These are phyloP conservation scores for Aspergillus ustus DNA, from an alignment of 2,329 filamentous ascomycete genomes.

Conservation along the genomic window DNA sequence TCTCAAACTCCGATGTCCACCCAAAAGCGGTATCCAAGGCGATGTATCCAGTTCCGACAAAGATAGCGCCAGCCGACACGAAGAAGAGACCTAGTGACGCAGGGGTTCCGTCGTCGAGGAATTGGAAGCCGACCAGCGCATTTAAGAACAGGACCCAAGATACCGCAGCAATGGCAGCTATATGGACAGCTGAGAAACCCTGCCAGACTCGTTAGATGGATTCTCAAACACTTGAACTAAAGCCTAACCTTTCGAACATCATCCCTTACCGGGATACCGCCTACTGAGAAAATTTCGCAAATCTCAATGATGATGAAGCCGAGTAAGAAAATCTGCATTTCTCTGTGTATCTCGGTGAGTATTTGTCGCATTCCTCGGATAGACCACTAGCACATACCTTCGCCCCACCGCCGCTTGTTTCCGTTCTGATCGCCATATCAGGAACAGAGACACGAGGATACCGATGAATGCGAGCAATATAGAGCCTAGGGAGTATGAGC, in stretches of 20 bases:
- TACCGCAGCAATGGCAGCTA: slow-evolving; percentile 86
- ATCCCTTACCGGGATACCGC: slow-evolving; percentile 77
- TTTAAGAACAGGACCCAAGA: slow-evolving; percentile 92
- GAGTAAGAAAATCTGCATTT: slow-evolving; percentile 93
- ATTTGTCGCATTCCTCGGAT: background rate
- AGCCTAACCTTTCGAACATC: slow-evolving; percentile 70
- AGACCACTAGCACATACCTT: slow-evolving; percentile 62
- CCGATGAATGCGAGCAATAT: slow-evolving; percentile 81
- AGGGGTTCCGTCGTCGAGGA: slow-evolving; percentile 90
- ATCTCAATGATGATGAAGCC: slow-evolving; percentile 87
- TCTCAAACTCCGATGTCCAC: slow-evolving; percentile 80
- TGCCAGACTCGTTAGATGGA: slow-evolving; percentile 40
- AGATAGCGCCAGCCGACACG: slow-evolving; percentile 70
- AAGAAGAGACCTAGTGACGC: slow-evolving; percentile 78
- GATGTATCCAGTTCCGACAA: slow-evolving; percentile 93
- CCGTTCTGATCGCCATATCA: slow-evolving; percentile 80
- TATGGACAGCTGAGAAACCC: slow-evolving; percentile 88
- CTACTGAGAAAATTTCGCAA: slow-evolving; percentile 95
- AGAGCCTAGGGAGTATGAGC: slow-evolving; percentile 64
- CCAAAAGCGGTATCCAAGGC: slow-evolving; percentile 87
- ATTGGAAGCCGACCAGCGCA: slow-evolving; percentile 87
- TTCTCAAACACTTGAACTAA: background rate
- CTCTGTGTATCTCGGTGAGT: slow-evolving; percentile 58
- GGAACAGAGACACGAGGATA: slow-evolving; percentile 67
- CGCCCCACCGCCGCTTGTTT: slow-evolving; percentile 94